Base-by-base conservation (phyloP, 805 yeast species). In the Pichia occidentalis region DNA sequence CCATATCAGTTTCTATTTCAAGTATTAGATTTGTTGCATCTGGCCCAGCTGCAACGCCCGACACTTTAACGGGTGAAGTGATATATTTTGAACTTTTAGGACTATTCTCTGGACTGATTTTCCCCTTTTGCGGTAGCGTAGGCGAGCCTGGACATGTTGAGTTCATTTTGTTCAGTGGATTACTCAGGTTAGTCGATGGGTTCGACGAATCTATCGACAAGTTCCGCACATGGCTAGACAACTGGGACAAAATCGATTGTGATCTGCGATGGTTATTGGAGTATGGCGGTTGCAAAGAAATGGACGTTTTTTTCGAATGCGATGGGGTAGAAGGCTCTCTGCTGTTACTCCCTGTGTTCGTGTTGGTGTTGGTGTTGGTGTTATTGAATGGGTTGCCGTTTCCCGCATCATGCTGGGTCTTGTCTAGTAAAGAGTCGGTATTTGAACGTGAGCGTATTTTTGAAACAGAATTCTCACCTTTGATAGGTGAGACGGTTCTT, bases 11-110 rank as follows among this genome's bases (percentile, higher is more conserved):
- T 12, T n/a, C 20, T 5, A 38, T 13, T 24, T 38, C 42, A 19
- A 38, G 33, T 11, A 19, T 33, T 13, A 29, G 22, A 17, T 38
- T 22, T 3, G 32, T 17, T 11, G 29, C 8, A 9, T 29, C 22
- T 8, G 37, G 37, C 20, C 37, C 32, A 5, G 27, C 37, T 9
- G 42, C 29, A 6, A 38, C 32, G 4, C 42, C 42, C 9, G 42
- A 38, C 4, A 29, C 42, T 34, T 32, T 38, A 12, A 38, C 18
- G 2, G 42, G 42, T 3, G 42, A 38, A 8, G 37, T 8, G 6
- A 33, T 10, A 5, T 26, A 11, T n/a, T 14, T 11, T 14, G 12
- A 9, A 14, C 17, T 22, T 16, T n/a, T n/a, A n/a, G 34, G 37
- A 20, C 29, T 33, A 16, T 33, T 38, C 16, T 32, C 36, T 5